These are phyloP conservation scores for Botryobasidium botryosum DNA, from an alignment of 768 basidiomycete genomes.

Conservation along the genomic window DNA sequence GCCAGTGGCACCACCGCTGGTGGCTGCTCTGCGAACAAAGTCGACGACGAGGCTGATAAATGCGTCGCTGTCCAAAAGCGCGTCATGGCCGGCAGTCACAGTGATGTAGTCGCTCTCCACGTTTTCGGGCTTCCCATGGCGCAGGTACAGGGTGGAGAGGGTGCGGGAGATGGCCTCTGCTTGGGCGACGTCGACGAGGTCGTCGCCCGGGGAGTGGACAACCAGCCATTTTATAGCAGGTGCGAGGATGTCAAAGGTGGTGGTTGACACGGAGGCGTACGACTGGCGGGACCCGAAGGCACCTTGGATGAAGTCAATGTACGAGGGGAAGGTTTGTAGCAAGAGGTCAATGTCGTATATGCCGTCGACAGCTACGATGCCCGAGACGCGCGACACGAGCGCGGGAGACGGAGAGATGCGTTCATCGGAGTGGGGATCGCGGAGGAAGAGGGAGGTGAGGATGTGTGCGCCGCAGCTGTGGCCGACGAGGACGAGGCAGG, in stretches of 20 bases:
- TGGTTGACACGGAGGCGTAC: slow-evolving; percentile 34
- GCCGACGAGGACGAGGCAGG: slow-evolving; percentile 41
- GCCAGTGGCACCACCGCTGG: too few relatives aligned
- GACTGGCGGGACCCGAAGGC: slow-evolving; percentile 38
- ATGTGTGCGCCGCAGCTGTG: slow-evolving; percentile 80
- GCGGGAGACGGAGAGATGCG: slow-evolving; percentile 6
- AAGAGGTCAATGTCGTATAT: slow-evolving; percentile 60
- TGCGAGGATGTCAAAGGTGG: slow-evolving; percentile 20
- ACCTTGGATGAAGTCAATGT: slow-evolving; percentile 43
- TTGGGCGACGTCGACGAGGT: slow-evolving; percentile 45
- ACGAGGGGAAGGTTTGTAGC: slow-evolving; percentile 45
- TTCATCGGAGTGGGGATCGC: slow-evolving; percentile 26
- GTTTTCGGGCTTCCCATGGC: slow-evolving; percentile 13
- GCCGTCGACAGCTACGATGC: slow-evolving; percentile 52
- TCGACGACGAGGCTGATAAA: slow-evolving; percentile 32
- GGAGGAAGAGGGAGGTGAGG: slow-evolving; percentile 49
- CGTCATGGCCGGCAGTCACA: slow-evolving; percentile 37
- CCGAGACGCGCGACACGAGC: slow-evolving; percentile 32
- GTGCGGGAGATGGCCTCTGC: slow-evolving; percentile 40
- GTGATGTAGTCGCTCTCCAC: slow-evolving; percentile 22
- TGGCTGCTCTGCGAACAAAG: slow-evolving; percentile 29
- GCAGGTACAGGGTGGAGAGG: slow-evolving; percentile 29
- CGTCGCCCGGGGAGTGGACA: slow-evolving; percentile 59
- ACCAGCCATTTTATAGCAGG: slow-evolving; percentile 46
- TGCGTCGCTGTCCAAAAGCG: slow-evolving; percentile 26